Evolutionary conservation across 2,329 filamentous ascomycete genomes (phyloP).

Genomic region (Hawksworthiomyces lignivorus): DNA sequence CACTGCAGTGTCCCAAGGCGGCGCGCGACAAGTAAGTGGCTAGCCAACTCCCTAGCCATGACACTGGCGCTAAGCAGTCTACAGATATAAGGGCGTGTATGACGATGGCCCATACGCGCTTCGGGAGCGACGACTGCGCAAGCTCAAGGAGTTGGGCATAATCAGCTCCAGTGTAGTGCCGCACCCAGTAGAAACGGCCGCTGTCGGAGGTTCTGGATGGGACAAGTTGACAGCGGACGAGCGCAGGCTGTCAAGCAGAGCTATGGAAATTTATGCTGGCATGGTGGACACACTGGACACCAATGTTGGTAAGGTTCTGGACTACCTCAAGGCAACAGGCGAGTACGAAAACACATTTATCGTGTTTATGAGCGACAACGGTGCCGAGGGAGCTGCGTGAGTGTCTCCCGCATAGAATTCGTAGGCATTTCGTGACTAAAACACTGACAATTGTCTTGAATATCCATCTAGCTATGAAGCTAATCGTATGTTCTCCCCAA

Average conservation of each 20-base stretch:
- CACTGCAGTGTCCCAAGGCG: slow-evolving; percentile 36
- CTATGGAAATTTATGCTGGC: slow-evolving; percentile 55
- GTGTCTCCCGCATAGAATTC: not conserved
- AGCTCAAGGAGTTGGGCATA: slow-evolving; percentile 18
- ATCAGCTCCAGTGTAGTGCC: slow-evolving; percentile 16
- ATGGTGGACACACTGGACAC: slow-evolving; percentile 57
- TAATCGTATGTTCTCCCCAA: too few relatives aligned
- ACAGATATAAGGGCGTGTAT: slow-evolving; percentile 28
- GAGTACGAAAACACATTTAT: slow-evolving; percentile 51
- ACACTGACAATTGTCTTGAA: too few relatives aligned
- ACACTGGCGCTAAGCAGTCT: too few relatives aligned
- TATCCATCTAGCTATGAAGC: too few relatives aligned
- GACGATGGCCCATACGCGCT: slow-evolving; percentile 53
- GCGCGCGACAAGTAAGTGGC: slow-evolving; percentile 13
- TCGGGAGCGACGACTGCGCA: slow-evolving; percentile 42
- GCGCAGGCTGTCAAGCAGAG: slow-evolving; percentile 37
- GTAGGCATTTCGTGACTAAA: too few relatives aligned
- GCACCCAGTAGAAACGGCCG: slow-evolving; percentile 18
- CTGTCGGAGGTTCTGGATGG: slow-evolving; percentile 26
- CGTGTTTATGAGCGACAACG: slow-evolving; percentile 11
- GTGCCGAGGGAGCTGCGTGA: slow-evolving; percentile 15
- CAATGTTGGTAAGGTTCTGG: slow-evolving; percentile 51
- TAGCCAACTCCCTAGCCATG: too few relatives aligned
- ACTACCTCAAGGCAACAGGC: slow-evolving; percentile 45
- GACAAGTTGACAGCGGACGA: slow-evolving; percentile 37